Conservation (phyloP, 2,329 filamentous ascomycete species). For the Ophiostoma australiae region DNA sequence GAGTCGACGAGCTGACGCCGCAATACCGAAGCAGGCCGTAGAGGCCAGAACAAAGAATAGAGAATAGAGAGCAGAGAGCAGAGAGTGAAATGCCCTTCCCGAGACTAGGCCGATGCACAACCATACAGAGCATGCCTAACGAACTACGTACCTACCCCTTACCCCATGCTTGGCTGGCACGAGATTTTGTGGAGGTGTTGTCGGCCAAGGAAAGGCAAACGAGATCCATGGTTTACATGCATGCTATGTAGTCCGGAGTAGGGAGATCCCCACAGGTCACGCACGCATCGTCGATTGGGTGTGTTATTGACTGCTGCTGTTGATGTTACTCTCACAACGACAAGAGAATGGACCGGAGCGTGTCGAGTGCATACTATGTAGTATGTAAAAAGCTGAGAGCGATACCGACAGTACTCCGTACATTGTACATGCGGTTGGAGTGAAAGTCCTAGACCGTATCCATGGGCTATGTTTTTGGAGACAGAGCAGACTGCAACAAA, state of each 20-base stretch:
- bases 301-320: too few species aligned
- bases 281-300: background rate
- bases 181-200: background rate
- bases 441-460: background rate
- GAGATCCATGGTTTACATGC: too few species aligned
- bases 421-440: background rate
- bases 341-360: background rate
- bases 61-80: background rate
- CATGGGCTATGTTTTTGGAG: background rate
- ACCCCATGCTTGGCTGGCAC: background rate
- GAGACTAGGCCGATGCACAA: conserved; percentile 1
- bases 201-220: background rate
- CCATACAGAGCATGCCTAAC: background rate
- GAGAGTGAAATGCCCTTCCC: background rate
- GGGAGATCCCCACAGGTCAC: background rate
- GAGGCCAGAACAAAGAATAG: background rate
- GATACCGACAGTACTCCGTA: background rate
- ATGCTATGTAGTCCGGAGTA: too few species aligned
- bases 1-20: background rate
- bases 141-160: background rate
- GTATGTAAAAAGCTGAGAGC: too few species aligned
- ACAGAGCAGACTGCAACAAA: background rate
- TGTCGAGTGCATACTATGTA: too few species aligned
- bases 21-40: too few species aligned
- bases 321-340: too few species aligned